Evolutionary conservation across 352 stramenopile genomes (phyloP), one percentile per base, ranked within the genome.

Genomic region (Pythium angustatum): DNA sequence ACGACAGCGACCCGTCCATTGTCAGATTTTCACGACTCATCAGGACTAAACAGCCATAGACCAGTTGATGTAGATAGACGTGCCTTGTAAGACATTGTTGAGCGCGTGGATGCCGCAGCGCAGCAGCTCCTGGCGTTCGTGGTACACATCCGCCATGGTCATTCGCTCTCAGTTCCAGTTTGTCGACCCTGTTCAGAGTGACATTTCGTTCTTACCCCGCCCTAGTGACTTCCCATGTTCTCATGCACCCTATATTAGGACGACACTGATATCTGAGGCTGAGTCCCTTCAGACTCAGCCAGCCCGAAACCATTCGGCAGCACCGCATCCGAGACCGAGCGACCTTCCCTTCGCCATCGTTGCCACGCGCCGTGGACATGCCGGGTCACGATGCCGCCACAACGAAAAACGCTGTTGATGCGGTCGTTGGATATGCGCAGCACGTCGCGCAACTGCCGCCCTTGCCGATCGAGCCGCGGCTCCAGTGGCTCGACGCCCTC

Each of bases 11-110:
- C n/a, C n/a, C n/a, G n/a, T n/a, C n/a, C n/a, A n/a, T n/a, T n/a
- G n/a, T n/a, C n/a, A n/a, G n/a, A n/a, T n/a, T n/a, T n/a, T n/a
- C n/a, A n/a, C n/a, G n/a, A n/a, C n/a, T n/a, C n/a, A n/a, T n/a
- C n/a, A n/a, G n/a, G n/a, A n/a, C n/a, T n/a, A 40, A 5, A 38
- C 17, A 40, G 33, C 33, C 2, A 15, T 26, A 5, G 19, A 49
- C 38, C 8, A 7, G 33, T 4, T 33, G 44, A 11, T 6, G 11
- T 5, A 28, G 10, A 17, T n/a, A 2, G 17, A 17, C 54, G 12
- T 58, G 88, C 83, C 77, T 71, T 93, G 85, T 2, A 94, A 69
- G 24, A 84, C 66, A 66, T 92, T 93, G 72, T 95, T 95, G 49
- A 93, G 70, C 47, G 86, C 84, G 60, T 94, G 86, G 49, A 94